Evolutionary conservation across 2,329 filamentous ascomycete species (phyloP), one percentile per base, ranked within the genome.

Genomic region (Parastagonospora avenae): DNA sequence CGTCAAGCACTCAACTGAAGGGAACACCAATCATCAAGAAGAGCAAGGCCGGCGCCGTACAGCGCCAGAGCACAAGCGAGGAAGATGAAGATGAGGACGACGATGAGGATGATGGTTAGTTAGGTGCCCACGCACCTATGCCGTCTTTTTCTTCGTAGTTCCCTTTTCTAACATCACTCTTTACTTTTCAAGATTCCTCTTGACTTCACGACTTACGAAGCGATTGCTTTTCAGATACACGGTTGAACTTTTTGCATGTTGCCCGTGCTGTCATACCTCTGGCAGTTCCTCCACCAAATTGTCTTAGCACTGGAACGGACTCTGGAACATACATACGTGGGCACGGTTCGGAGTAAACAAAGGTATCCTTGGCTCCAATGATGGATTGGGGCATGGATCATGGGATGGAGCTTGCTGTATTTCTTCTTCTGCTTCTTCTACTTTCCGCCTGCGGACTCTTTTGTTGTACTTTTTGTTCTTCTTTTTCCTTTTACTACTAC

Each of bases 11-110:
- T 32, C 60, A 67, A 32, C 58, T 71, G 15, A 72, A 71, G 50
- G 68, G 64, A 2, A 64, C 63, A 8, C 64, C 70, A 8, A 62
- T 61, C 2, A 62, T 54, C 52, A 84, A 84, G 71, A 84, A 82
- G 66, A 72, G 72, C 54, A 84, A 82, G 71, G 72, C 73, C 5
- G 68, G 64, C 42, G 52, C 53, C 28, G 68, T 64, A 12, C 65
- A 66, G 42, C 68, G 76, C 51, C 65, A 73, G 16, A 80, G 76
- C 54, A 76, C 76, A 15, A 81, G 77, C 54, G 81, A 83, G 46
- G 80, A 80, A 46, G 80, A 80, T 42, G 80, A 83, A 50, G 78
- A 79, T 46, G 71, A 74, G 27, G 80, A 82, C 27, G 74, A 62
- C 11, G 80, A 80, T 46, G 80, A 82, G 53, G 80, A 78, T 41